Evolutionary conservation across 2,329 filamentous ascomycete species (phyloP), one percentile per base, ranked within the genome.

Genomic region (Curvularia sp.): DNA sequence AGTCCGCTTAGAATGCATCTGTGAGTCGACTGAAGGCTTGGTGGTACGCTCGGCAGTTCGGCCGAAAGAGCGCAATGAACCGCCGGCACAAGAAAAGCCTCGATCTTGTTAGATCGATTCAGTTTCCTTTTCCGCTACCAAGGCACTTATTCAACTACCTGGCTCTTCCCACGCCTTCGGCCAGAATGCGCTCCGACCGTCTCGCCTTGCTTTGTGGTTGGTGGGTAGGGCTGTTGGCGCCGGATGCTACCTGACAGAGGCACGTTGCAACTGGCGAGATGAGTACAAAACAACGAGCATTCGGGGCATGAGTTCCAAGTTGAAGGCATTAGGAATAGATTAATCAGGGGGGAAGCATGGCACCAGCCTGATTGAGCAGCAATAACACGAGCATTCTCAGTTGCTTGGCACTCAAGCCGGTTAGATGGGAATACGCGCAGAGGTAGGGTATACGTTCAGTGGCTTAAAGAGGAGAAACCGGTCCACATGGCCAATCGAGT

Each of bases 121-220:
- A 45, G 55, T 28, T 25, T 54, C 34, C 23, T 36, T 10, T 45
- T 21, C 9, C 19, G 47, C 30, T 18, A 38, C 50, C 55, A 57
- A 54, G 50, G 13, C 47, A 13, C 50, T 57, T 49, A 49, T 50
- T 45, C 50, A 36, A 43, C 39, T 49, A 25, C 36, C 45, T 53
- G 39, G 49, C 15, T 36, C 4, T 28, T 23, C 9, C 15, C 12
- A 43, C 19, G 23, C 39, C 27, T 38, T 49, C 30, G 21, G 32
- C 53, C 38, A 47, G 34, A 48, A 1, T 39, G 34, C 1, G 3
- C 23, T 12, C 8, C 51, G 28, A 42, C 42, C 42, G 18, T 23
- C 23, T 27, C 32, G 43, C 51, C 51, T 19, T 19, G 23, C 19
- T 49, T 19, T 19, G 9, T 12, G 32, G 34, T 18, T 25, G 15